These are phyloP conservation scores for Oryza officinalis DNA, from an alignment of 176 grass and related monocot species.

Conservation along the genomic window DNA sequence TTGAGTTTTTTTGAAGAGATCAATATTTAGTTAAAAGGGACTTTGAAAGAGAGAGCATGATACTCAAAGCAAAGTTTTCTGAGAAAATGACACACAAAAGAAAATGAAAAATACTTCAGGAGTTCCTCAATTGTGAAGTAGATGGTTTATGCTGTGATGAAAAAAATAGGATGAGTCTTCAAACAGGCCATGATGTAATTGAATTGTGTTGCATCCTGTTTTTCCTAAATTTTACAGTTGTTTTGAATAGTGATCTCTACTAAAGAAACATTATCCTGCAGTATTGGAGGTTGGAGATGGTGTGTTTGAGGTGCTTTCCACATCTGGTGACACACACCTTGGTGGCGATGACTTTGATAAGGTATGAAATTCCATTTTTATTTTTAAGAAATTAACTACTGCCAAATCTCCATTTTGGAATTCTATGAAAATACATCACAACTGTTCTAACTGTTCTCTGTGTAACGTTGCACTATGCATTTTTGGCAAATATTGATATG, in stretches of 20 bases:
- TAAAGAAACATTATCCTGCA: conserved; percentile 33
- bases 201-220: background rate
- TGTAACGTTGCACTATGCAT: background rate
- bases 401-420: background rate
- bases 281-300: conserved; percentile 71
- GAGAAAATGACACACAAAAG: too few relatives aligned
- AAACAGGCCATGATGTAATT: background rate
- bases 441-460: background rate
- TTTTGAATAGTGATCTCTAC: background rate
- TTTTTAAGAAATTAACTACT: background rate
- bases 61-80: background rate
- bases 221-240: background rate
- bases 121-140: background rate
- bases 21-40: background rate
- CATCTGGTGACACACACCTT: conserved; percentile 70
- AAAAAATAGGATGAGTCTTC: background rate
- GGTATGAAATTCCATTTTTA: conserved; percentile 32
- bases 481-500: background rate
- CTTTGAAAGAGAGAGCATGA: background rate
- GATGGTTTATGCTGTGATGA: background rate
- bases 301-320: conserved; percentile 71
- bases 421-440: background rate
- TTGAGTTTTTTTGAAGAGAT: background rate
- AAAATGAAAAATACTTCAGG: background rate
- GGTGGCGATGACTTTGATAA: conserved; percentile 73